phyloP scores from a whole-genome alignment of 2,329 filamentous ascomycete genomes.

The Ophiostoma perfectum region DNA sequence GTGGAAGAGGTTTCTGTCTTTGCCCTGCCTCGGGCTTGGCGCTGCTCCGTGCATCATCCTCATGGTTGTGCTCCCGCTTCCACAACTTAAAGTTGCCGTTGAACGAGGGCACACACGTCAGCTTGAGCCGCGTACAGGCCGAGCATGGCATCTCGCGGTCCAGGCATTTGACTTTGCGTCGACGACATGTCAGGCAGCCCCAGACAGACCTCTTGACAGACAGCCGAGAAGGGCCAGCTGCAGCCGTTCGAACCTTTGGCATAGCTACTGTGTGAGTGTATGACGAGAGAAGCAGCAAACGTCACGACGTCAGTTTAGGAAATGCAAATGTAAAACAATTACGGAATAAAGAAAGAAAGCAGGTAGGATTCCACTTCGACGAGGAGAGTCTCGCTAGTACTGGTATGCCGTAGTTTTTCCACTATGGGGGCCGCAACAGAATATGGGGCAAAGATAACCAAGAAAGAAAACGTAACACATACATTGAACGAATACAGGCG shows the following conservation, averaged over 20 bases:
- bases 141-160: slow-evolving; percentile 20
- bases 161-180: slow-evolving; percentile 25
- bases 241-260: background rate
- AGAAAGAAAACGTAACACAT: background rate
- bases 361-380: background rate
- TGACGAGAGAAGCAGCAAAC: background rate
- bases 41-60: background rate
- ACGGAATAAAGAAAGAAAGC: background rate
- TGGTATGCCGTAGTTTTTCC: background rate
- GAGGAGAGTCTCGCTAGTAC: background rate
- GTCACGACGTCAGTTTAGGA: background rate
- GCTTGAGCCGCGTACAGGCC: slow-evolving; percentile 21
- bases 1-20: background rate
- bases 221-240: background rate
- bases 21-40: background rate
- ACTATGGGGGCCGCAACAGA: background rate
- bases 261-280: background rate
- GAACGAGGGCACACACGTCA: slow-evolving; percentile 21
- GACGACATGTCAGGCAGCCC: slow-evolving; percentile 24
- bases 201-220: slow-evolving; percentile 20
- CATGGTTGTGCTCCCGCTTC: background rate
- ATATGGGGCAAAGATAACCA: slow-evolving; percentile 6
- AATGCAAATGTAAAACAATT: background rate
- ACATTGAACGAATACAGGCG: background rate
- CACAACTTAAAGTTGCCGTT: slow-evolving; percentile 8